phyloP scores from a whole-genome alignment of 768 basidiomycete genomes.

The Hygrophoropsis aurantiaca region DNA sequence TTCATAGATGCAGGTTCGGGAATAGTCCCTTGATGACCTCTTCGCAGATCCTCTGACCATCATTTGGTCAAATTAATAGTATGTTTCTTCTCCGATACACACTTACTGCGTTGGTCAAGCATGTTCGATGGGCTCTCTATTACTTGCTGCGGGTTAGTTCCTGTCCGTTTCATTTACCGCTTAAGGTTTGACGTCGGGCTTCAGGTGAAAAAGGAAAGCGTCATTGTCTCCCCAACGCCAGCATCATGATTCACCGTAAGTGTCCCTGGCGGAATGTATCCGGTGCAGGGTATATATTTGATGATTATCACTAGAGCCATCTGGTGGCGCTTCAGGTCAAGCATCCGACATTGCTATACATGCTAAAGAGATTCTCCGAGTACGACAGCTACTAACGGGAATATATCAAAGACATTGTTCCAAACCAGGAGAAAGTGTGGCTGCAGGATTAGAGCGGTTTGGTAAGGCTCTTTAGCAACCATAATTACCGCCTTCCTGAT shows the following conservation, averaged over 20 bases:
- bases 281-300: slow-evolving; percentile 2
- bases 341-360: slow-evolving; percentile 98
- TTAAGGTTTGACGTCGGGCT: slow-evolving; percentile 11
- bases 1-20: slow-evolving; percentile 72
- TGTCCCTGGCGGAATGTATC: slow-evolving; percentile 1
- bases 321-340: slow-evolving; percentile 93
- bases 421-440: slow-evolving; percentile 60
- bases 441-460: slow-evolving; percentile 71
- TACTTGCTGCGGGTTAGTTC: slow-evolving; percentile 74
- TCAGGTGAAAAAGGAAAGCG: slow-evolving; percentile 83
- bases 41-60: slow-evolving; percentile 3
- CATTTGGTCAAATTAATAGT: slow-evolving; percentile 41
- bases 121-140: slow-evolving; percentile 92
- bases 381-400: slow-evolving; percentile 77
- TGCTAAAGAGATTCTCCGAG: slow-evolving; percentile 92
- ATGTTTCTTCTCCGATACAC: slow-evolving; percentile 92
- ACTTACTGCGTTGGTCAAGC: slow-evolving; percentile 97
- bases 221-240: slow-evolving; percentile 89
- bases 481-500: slow-evolving; percentile 7
- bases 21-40: slow-evolving; percentile 13
- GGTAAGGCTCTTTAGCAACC: slow-evolving; percentile 46
- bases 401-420: slow-evolving; percentile 90
- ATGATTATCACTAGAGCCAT: slow-evolving; percentile 68
- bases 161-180: slow-evolving; percentile 7
- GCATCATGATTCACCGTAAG: slow-evolving; percentile 98